Evolutionary conservation across 495 filamentous ascomycete genomes (phyloP).

Genomic region (Aspergillus avenaceus): DNA sequence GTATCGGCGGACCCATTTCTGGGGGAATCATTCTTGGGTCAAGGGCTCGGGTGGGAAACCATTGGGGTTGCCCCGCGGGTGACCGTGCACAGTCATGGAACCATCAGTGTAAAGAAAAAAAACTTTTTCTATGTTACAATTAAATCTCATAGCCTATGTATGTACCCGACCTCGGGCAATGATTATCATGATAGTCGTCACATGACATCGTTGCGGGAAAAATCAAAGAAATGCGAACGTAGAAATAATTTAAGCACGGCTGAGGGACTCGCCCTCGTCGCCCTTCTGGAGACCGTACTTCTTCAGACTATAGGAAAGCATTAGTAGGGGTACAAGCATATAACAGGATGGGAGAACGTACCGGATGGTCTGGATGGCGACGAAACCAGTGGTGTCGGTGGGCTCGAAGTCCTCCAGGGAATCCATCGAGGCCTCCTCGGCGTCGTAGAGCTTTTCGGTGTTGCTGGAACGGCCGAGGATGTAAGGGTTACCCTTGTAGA

Average conservation of each 20-base stretch:
- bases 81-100: too few relatives aligned
- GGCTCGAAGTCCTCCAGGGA: slow-evolving; percentile 77
- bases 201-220: background rate
- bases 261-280: slow-evolving; percentile 49
- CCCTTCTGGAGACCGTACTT: slow-evolving; percentile 76
- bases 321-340: background rate
- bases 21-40: too few relatives aligned
- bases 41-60: too few relatives aligned
- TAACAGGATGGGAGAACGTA: background rate
- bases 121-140: background rate
- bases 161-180: too few relatives aligned
- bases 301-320: slow-evolving; percentile 73
- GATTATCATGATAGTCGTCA: background rate
- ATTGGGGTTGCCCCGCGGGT: too few relatives aligned
- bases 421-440: slow-evolving; percentile 82
- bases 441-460: slow-evolving; percentile 82
- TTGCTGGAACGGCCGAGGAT: slow-evolving; percentile 71
- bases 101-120: background rate
- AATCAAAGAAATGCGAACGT: background rate
- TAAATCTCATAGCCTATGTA: background rate
- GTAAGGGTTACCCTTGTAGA: slow-evolving; percentile 73
- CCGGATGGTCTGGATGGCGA: slow-evolving; percentile 34
- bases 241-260: slow-evolving; percentile 7
- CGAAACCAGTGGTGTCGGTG: slow-evolving; percentile 72
- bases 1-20: too few relatives aligned